A percentile compares a stretch with the other conserved stretches of the same genome.
These are phyloP conservation scores for Xerocomus nothofagi DNA, from an alignment of 1,284 basidiomycete species.

Conservation along the genomic window DNA sequence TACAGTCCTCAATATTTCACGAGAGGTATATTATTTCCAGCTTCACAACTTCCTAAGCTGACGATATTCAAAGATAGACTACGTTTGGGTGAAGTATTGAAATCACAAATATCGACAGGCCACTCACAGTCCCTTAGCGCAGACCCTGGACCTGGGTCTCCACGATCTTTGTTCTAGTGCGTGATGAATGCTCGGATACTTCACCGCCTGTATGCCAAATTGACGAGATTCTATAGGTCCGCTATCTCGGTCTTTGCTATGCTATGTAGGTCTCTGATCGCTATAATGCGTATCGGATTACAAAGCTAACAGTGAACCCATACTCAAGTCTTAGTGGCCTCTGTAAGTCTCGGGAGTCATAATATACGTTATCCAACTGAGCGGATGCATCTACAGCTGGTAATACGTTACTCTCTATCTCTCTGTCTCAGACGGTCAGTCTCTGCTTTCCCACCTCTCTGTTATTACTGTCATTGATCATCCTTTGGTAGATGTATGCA, in stretches of 20 bases:
- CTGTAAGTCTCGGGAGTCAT: conserved; percentile 4
- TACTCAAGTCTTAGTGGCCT: background rate
- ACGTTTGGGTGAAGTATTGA: conserved; percentile 17
- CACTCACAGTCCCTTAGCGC: background rate
- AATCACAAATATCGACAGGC: background rate
- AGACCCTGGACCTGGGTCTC: conserved; percentile 15
- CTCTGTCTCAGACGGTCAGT: background rate
- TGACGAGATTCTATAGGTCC: conserved; percentile 5
- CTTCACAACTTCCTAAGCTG: background rate
- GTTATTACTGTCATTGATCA: background rate
- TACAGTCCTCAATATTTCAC: conserved; percentile 6
- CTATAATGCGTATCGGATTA: too few relatives aligned
- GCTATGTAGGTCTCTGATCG: conserved; percentile 7
- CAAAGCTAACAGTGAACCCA: background rate
- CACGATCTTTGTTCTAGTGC: conserved; percentile 8
- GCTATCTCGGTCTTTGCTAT: conserved; percentile 14
- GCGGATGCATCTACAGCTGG: background rate
- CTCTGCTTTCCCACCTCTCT: too few relatives aligned
- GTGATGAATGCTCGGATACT: background rate
- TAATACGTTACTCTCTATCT: background rate
- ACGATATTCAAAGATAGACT: conserved; percentile 4
- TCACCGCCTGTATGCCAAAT: background rate
- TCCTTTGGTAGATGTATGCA: conserved; percentile 1
- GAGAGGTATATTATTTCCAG: background rate
- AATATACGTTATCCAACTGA: background rate